These are phyloP conservation scores for Neopestalotiopsis sp. DNA, from an alignment of 2,329 filamentous ascomycete species.

Conservation along the genomic window DNA sequence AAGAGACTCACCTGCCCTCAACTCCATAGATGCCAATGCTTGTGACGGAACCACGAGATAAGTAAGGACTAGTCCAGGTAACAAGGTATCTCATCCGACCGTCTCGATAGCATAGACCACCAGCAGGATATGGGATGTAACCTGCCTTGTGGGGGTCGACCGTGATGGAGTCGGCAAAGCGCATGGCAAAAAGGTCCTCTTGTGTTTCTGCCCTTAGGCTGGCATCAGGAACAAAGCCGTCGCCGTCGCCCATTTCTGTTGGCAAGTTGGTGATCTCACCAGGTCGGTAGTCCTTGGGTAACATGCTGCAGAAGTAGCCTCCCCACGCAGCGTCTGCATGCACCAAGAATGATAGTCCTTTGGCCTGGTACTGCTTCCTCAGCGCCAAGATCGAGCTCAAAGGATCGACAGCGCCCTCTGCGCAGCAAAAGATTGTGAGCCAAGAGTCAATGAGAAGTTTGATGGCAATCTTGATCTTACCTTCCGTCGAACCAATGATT, in stretches of 20 bases:
- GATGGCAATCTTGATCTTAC: constrained; percentile 17
- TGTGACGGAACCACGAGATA: constrained; percentile 42
- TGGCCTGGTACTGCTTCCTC: constrained; percentile 43
- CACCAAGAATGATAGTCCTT: constrained; percentile 49
- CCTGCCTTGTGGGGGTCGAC: constrained; percentile 54
- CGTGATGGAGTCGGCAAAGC: constrained; percentile 48
- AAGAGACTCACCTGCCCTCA: constrained; percentile 42
- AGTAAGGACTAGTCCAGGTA: constrained; percentile 48
- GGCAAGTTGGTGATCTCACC: constrained; percentile 33
- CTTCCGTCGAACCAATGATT: constrained; percentile 53
- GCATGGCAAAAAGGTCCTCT: constrained; percentile 43
- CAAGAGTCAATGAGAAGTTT: neutral
- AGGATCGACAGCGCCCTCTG: constrained; percentile 50
- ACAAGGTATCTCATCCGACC: constrained; percentile 47
- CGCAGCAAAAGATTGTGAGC: neutral
- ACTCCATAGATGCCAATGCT: constrained; percentile 50
- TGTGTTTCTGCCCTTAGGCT: constrained; percentile 40
- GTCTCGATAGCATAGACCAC: constrained; percentile 48
- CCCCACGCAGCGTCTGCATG: constrained; percentile 56
- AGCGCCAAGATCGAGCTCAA: constrained; percentile 43
- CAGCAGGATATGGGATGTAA: constrained; percentile 52
- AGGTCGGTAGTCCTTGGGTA: constrained; percentile 37
- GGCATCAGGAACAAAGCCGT: constrained; percentile 41
- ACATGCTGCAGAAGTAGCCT: constrained; percentile 52
- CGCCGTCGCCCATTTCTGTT: constrained; percentile 29